Percentiles rank a stretch among this genome's conserved stretches.
Evolutionary conservation across 2,329 filamentous ascomycete species (phyloP).

Genomic region (Helotiales sp.): DNA sequence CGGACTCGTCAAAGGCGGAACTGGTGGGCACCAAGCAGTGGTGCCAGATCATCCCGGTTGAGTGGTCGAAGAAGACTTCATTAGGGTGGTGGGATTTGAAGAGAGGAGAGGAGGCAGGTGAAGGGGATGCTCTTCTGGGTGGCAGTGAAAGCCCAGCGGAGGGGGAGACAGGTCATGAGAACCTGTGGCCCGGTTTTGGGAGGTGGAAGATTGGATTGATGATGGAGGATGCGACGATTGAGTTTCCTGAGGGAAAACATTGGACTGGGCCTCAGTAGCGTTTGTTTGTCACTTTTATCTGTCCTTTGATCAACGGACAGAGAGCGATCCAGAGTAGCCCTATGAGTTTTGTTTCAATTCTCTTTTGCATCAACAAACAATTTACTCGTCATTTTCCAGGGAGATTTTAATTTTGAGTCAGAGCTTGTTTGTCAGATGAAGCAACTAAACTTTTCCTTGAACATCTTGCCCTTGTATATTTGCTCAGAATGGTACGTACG

Average conservation of each 20-base stretch:
- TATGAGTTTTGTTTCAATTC: too few relatives aligned
- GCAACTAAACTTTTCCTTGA: too few relatives aligned
- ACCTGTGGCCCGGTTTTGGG: conserved; percentile 55
- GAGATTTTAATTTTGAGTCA: too few relatives aligned
- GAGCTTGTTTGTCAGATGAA: too few relatives aligned
- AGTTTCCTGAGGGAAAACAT: conserved; percentile 42
- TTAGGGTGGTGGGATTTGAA: conserved; percentile 55
- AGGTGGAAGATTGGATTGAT: conserved; percentile 50
- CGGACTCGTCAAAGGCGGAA: conserved; percentile 47
- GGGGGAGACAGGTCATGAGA: conserved; percentile 38
- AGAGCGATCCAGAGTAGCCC: too few relatives aligned
- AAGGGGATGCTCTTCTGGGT: conserved; percentile 21
- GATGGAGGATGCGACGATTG: conserved; percentile 42
- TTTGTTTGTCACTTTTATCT: too few relatives aligned
- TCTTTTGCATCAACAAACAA: too few relatives aligned
- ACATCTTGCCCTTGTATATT: too few relatives aligned
- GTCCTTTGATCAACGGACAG: too few relatives aligned
- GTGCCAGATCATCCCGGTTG: conserved; percentile 46
- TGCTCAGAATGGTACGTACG: too few relatives aligned
- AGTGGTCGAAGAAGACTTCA: conserved; percentile 43
- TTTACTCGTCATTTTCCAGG: too few relatives aligned
- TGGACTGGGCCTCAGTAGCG: conserved; percentile 28
- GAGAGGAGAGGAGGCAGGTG: conserved; percentile 45
- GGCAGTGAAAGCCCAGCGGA: background rate
- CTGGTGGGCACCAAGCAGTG: conserved; percentile 54